These are phyloP conservation scores for Penicillium chermesinum DNA, from an alignment of 495 filamentous ascomycete genomes.

Conservation along the genomic window DNA sequence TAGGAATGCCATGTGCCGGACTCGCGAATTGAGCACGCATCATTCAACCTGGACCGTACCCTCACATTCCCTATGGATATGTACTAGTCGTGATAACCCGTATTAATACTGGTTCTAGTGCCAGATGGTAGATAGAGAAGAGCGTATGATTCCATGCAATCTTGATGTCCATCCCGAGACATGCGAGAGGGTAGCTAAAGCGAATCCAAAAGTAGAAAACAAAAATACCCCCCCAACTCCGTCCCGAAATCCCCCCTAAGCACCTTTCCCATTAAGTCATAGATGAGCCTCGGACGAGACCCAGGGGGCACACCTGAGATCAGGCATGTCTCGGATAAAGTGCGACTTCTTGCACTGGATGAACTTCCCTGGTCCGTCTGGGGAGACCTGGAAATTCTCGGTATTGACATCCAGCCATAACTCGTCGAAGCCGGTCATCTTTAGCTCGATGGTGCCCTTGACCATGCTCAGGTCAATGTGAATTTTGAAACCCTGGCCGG, in stretches of 20 bases:
- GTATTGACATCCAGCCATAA: slow-evolving; percentile 1
- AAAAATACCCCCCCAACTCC: too few species aligned
- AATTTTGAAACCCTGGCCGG: not conserved
- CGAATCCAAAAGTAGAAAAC: too few species aligned
- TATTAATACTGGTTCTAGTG: too few species aligned
- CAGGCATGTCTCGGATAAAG: not conserved
- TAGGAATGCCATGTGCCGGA: too few species aligned
- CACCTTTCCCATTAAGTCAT: not conserved
- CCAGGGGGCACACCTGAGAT: not conserved
- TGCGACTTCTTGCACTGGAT: not conserved
- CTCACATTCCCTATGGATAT: too few species aligned
- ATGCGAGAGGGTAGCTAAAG: too few species aligned
- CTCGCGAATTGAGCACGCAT: too few species aligned
- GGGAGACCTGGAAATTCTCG: not conserved
- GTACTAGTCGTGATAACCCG: too few species aligned
- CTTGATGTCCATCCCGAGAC: too few species aligned
- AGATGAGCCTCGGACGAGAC: not conserved
- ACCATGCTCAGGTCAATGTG: not conserved
- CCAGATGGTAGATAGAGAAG: too few species aligned
- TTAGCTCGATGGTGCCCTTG: not conserved
- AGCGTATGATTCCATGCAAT: too few species aligned
- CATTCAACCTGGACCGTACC: too few species aligned
- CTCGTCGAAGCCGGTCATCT: not conserved
- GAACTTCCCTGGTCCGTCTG: not conserved
- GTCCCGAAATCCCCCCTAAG: not conserved